These are phyloP conservation scores for Fusarium tanahbumbuense DNA, from an alignment of 2,329 filamentous ascomycete species.

Conservation along the genomic window DNA sequence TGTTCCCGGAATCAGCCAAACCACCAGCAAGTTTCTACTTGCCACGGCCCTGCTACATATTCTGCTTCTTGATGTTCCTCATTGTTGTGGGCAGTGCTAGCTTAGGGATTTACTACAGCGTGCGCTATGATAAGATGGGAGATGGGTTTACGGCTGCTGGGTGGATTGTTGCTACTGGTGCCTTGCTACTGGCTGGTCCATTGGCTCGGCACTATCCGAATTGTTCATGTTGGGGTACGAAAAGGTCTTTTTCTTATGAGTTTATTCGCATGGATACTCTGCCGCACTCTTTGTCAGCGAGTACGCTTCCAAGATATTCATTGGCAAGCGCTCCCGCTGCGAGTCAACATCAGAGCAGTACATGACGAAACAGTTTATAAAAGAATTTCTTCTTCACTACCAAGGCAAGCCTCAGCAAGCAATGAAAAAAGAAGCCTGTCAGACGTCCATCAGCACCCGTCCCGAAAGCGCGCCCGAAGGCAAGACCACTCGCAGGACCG, in stretches of 20 bases:
- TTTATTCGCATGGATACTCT: rapidly evolving
- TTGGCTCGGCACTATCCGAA: neutral
- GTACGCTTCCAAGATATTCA: neutral
- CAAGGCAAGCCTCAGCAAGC: slow-evolving; percentile 58
- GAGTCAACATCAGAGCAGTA: rapidly evolving
- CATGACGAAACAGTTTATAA: too few relatives aligned
- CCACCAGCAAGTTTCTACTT: neutral
- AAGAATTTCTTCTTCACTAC: slow-evolving; percentile 63
- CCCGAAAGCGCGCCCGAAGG: slow-evolving; percentile 81
- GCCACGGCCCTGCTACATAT: neutral
- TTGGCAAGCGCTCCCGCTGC: too few relatives aligned
- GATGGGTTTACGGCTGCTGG: neutral
- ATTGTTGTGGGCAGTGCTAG: neutral
- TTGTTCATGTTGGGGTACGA: neutral
- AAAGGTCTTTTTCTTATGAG: too few relatives aligned
- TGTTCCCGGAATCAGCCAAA: neutral
- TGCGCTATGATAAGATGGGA: neutral
- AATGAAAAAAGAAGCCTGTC: slow-evolving; percentile 77
- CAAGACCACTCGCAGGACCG: slow-evolving; percentile 76
- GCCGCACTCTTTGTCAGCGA: rapidly evolving
- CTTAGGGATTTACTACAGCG: neutral
- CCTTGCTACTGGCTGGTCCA: neutral
- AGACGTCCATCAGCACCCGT: slow-evolving; percentile 91
- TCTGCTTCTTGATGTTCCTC: neutral
- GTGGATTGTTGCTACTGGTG: neutral